Conservation (phyloP, 371 early-diverging fungal genomes). For the Mortierella sp. region DNA sequence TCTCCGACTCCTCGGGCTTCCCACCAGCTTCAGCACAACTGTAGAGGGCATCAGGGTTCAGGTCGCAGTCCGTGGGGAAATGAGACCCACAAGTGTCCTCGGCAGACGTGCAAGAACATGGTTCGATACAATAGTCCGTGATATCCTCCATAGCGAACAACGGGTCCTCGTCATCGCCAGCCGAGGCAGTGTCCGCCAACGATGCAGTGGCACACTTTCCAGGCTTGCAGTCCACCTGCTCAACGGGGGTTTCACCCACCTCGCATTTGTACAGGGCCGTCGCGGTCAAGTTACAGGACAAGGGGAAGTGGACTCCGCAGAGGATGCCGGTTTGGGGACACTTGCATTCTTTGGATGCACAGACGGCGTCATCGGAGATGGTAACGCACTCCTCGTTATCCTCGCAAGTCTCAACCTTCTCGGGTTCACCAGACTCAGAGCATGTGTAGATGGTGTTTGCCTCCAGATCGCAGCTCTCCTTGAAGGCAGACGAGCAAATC, state of each 20-base stretch:
- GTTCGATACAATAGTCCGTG: background rate
- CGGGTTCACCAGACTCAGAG: background rate
- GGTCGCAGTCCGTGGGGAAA: background rate
- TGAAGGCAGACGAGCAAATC: background rate
- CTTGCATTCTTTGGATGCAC: constrained; percentile 10
- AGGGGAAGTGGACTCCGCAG: constrained; percentile 1
- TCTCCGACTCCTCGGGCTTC: background rate
- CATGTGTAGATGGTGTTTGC: background rate
- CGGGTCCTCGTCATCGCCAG: background rate
- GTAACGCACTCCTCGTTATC: background rate
- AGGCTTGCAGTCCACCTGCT: background rate
- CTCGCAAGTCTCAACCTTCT: background rate
- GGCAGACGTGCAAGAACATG: background rate
- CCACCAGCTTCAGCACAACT: background rate
- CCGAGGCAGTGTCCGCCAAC: background rate
- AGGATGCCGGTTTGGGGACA: background rate
- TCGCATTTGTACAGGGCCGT: constrained; percentile 4
- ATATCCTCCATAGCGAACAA: background rate
- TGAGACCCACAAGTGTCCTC: background rate
- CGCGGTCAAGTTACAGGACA: background rate
- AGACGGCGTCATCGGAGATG: constrained; percentile 1
- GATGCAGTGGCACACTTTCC: background rate
- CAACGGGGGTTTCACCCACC: background rate
- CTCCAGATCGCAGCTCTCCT: background rate
- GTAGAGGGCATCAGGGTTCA: background rate